Conservation (phyloP, 2,329 filamentous ascomycete genomes). For the Venturia aucupariae region DNA sequence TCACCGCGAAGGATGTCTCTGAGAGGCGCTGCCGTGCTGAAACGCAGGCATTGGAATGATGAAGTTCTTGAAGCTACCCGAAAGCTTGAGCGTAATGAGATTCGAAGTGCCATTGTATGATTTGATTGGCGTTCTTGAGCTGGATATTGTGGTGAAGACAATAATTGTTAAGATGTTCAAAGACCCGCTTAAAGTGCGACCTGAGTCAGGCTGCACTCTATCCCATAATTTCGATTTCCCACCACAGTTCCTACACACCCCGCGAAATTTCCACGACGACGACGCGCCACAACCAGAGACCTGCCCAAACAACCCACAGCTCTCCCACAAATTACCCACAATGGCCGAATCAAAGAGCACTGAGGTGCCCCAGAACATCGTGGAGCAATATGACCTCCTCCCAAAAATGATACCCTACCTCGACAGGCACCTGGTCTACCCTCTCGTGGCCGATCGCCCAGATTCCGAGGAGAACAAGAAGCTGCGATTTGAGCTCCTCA, state of each 20-base stretch:
- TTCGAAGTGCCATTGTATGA: conserved; percentile 1
- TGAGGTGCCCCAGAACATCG: conserved; percentile 43
- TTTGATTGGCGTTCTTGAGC: not conserved
- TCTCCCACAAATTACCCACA: conserved; percentile 17
- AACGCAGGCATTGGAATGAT: conserved; percentile 19
- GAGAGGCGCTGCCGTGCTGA: not conserved
- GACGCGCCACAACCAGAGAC: not conserved
- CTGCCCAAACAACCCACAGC: not conserved
- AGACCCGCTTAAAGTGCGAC: not conserved
- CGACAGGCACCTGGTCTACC: conserved; percentile 90
- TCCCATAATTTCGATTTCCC: not conserved
- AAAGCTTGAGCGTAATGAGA: not conserved
- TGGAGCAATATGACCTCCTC: conserved; percentile 68
- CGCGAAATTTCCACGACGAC: not conserved
- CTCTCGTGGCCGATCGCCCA: conserved; percentile 78
- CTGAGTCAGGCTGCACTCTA: not conserved
- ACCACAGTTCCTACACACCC: not conserved
- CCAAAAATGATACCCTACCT: conserved; percentile 85
- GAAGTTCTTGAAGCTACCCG: not conserved
- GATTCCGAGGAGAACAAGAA: conserved; percentile 67
- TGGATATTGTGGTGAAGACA: not conserved
- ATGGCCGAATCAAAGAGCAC: conserved; percentile 31
- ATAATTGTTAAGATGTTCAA: not conserved
- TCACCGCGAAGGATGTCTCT: not conserved
- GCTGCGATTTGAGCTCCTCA: conserved; percentile 87